Percentiles rank a stretch among this genome's conserved stretches.
Conservation (phyloP, 441 rosid genomes). For the Gossypium trilobum region DNA sequence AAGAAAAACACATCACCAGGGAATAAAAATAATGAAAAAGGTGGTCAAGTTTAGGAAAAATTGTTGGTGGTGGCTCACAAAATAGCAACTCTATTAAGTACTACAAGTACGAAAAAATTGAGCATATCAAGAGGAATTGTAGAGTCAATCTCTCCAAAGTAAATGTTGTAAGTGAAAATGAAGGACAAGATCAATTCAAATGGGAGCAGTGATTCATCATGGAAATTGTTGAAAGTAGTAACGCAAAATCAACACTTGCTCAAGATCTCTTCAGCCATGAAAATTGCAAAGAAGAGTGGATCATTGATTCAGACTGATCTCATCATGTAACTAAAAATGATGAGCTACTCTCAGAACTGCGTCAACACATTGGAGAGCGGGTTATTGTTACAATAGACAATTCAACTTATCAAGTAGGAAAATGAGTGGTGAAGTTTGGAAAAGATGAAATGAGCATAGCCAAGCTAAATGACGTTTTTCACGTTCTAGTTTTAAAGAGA, state of each 20-base stretch:
- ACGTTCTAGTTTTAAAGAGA: background rate
- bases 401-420: background rate
- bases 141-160: background rate
- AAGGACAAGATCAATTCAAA: background rate
- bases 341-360: background rate
- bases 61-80: background rate
- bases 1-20: background rate
- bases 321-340: slow-evolving; percentile 17
- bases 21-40: background rate
- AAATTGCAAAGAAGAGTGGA: slow-evolving; percentile 3
- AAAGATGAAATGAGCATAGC: too few relatives aligned
- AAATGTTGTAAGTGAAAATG: background rate
- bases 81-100: background rate
- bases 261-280: background rate
- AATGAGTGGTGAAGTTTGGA: background rate
- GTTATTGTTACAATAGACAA: slow-evolving; percentile 4
- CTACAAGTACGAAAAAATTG: background rate
- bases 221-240: background rate
- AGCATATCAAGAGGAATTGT: background rate
- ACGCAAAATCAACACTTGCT: background rate
- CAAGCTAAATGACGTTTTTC: background rate
- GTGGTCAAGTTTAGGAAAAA: background rate
- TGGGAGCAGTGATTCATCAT: background rate
- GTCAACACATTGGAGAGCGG: background rate
- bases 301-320: slow-evolving; percentile 15